A percentile compares a stretch with the other conserved stretches of the same genome.
Conservation (phyloP, 352 stramenopile genomes). For the Globisporangium orthogonon region DNA sequence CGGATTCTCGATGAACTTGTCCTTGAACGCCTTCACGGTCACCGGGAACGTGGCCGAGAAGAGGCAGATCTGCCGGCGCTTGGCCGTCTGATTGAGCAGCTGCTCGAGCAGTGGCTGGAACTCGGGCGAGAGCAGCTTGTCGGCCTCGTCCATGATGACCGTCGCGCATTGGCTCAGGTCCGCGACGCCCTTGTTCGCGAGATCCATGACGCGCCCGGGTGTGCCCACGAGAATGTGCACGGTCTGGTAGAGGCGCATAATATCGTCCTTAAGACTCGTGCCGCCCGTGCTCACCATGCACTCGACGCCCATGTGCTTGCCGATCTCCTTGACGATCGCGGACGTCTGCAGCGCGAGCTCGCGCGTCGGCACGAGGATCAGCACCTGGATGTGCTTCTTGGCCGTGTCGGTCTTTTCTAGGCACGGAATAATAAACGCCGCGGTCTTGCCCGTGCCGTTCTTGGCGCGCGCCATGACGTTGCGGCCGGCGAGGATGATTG, state of each 20-base stretch:
- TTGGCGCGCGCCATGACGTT: slow-evolving; percentile 98
- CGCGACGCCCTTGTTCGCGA: slow-evolving; percentile 97
- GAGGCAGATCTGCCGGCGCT: slow-evolving; percentile 97
- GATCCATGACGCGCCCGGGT: slow-evolving; percentile 97
- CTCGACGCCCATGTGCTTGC: slow-evolving; percentile 95
- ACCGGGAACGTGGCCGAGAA: slow-evolving; percentile 99
- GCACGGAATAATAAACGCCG: slow-evolving; percentile 99
- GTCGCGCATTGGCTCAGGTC: slow-evolving; percentile 96
- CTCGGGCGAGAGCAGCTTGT: slow-evolving; percentile 98
- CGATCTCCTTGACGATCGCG: slow-evolving; percentile 97
- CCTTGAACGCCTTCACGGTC: slow-evolving; percentile 98
- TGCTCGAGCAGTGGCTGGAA: slow-evolving; percentile 98
- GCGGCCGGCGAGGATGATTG: slow-evolving; percentile 96
- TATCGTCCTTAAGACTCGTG: slow-evolving; percentile 99
- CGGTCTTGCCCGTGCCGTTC: slow-evolving; percentile 99
- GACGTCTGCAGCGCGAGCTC: slow-evolving; percentile 99
- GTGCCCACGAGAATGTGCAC: slow-evolving; percentile 99
- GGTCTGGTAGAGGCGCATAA: slow-evolving; percentile 99
- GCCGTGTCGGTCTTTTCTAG: slow-evolving; percentile 98
- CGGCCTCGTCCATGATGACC: slow-evolving; percentile 99
- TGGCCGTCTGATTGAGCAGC: slow-evolving; percentile 92
- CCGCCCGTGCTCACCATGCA: slow-evolving; percentile 99
- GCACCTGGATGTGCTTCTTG: slow-evolving; percentile 96
- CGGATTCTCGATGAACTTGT: slow-evolving; percentile 97
- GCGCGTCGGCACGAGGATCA: slow-evolving; percentile 98